These are phyloP conservation scores for Cicer yamashitae DNA, from an alignment of 306 rosid genomes.

Conservation along the genomic window DNA sequence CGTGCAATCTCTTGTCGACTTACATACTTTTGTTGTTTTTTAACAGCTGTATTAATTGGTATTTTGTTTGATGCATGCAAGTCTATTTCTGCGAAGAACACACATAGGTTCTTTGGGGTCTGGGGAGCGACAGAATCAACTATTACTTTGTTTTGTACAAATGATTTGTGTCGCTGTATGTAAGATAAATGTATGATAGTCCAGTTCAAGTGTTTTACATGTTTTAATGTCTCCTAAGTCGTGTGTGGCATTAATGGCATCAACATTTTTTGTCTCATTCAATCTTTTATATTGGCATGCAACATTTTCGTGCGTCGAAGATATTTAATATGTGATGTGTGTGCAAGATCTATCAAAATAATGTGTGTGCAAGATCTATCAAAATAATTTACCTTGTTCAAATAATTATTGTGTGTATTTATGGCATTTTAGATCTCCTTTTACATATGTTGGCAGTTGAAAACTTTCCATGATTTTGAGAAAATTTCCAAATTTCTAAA, in stretches of 20 bases:
- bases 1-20: slow-evolving; percentile 1
- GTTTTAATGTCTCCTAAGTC: slow-evolving; percentile 8
- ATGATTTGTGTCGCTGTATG: neutral
- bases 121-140: slow-evolving; percentile 2
- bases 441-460: neutral
- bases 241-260: neutral
- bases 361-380: slow-evolving; percentile 6
- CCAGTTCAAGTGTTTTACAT: neutral
- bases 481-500: neutral
- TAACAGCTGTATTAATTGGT: slow-evolving; percentile 4
- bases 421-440: slow-evolving; percentile 12
- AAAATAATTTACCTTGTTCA: neutral
- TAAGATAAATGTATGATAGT: neutral
- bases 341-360: neutral
- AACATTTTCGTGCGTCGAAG: neutral
- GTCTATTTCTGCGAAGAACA: neutral
- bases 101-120: neutral
- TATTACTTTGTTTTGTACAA: slow-evolving; percentile 28
- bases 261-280: neutral
- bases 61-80: neutral
- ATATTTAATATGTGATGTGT: neutral
- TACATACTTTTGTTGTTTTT: neutral
- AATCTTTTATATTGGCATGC: neutral
- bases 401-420: slow-evolving; percentile 17
- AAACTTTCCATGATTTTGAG: slow-evolving; percentile 20